These are phyloP conservation scores for Marchantia paleacea DNA, from an alignment of 225 moss, liverwort and hornwort species.

Conservation along the genomic window DNA sequence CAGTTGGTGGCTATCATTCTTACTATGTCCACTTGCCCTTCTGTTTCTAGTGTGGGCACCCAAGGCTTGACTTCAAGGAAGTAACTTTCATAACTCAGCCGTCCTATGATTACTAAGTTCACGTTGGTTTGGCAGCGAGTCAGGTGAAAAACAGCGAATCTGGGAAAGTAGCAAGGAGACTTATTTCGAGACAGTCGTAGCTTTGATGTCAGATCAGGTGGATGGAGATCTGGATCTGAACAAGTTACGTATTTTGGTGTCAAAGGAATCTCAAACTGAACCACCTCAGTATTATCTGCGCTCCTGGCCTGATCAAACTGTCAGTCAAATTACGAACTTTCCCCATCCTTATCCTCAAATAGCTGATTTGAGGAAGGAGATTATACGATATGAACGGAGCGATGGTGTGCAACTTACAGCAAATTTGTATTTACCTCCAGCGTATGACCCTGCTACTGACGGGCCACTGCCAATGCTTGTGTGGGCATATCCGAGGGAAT, in stretches of 20 bases:
- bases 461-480: slow-evolving; percentile 79
- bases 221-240: slow-evolving; percentile 68
- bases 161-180: slow-evolving; percentile 87
- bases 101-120: neutral
- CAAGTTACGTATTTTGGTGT: slow-evolving; percentile 68
- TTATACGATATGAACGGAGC: slow-evolving; percentile 74
- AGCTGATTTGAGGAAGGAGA: slow-evolving; percentile 77
- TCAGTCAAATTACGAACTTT: slow-evolving; percentile 69
- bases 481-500: slow-evolving; percentile 99
- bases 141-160: slow-evolving; percentile 72
- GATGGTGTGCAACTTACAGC: slow-evolving; percentile 96
- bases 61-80: neutral
- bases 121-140: slow-evolving; percentile 53
- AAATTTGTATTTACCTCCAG: slow-evolving; percentile 86
- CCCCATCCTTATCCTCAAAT: slow-evolving; percentile 97
- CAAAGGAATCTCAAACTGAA: slow-evolving; percentile 90
- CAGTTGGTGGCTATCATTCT: no score
- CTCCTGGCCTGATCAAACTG: slow-evolving; percentile 65
- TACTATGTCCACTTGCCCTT: no score
- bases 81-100: neutral
- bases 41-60: neutral
- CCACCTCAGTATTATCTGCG: slow-evolving; percentile 78
- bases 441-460: slow-evolving; percentile 56
- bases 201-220: slow-evolving; percentile 72
- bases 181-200: slow-evolving; percentile 77